Evolutionary conservation across 2,329 filamentous ascomycete genomes (phyloP).

Genomic region (Acarospora socialis): DNA sequence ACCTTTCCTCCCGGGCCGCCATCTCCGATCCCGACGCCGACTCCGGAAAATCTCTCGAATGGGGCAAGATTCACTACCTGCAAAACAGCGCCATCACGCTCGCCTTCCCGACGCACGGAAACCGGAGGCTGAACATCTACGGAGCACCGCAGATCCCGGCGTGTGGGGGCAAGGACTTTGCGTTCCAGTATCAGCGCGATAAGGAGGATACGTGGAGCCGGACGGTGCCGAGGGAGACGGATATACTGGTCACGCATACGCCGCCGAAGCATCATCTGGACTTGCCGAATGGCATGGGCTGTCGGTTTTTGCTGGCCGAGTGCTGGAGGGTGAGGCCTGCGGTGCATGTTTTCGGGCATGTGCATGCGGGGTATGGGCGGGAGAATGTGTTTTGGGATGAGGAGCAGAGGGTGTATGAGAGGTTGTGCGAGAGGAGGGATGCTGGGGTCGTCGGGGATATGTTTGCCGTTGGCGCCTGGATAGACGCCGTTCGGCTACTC

Average conservation of each 20-base stretch:
- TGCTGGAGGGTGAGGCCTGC: constrained; percentile 59
- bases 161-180: constrained; percentile 58
- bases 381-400: constrained; percentile 62
- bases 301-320: constrained; percentile 55
- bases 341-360: constrained; percentile 74
- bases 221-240: constrained; percentile 55
- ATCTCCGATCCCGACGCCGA: constrained; percentile 37
- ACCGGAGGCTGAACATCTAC: constrained; percentile 54
- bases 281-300: constrained; percentile 48
- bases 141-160: constrained; percentile 68
- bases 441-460: constrained; percentile 25
- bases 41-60: constrained; percentile 42
- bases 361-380: constrained; percentile 60
- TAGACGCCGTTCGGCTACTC: constrained; percentile 36
- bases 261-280: constrained; percentile 61
- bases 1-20: constrained; percentile 45
- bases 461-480: constrained; percentile 31
- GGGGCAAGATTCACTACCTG: constrained; percentile 60
- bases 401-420: constrained; percentile 56
- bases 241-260: constrained; percentile 69
- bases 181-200: constrained; percentile 58
- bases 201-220: constrained; percentile 59
- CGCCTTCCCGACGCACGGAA: constrained; percentile 37
- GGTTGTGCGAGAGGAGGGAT: constrained; percentile 32
- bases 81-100: constrained; percentile 53